Evolutionary conservation across 495 filamentous ascomycete genomes (phyloP), one percentile per base, ranked within the genome.

Genomic region (Talaromyces thailandensis): DNA sequence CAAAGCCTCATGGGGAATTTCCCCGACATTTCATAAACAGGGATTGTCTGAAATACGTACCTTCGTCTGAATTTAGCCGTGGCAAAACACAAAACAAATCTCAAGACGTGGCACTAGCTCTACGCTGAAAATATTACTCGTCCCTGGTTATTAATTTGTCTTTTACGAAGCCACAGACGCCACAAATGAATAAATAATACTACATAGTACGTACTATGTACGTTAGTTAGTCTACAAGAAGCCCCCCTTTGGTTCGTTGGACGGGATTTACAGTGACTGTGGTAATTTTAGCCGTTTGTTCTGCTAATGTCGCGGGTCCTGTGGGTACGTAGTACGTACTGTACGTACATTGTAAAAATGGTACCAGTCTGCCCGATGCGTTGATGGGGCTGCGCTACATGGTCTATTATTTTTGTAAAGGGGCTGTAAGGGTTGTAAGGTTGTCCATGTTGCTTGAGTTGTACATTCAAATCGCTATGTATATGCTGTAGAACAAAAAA

Each of bases 261-360:
- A 16, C 21, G 23, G 14, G 24, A 14, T 18, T 25, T 25, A 55
- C 23, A 23, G 6, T 26, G 48, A 6, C 14, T 28, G 16, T 25
- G 51, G 51, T 55, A 28, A 55, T 55, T 55, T 55, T 55, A 55
- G 51, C 51, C 51, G 51, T 48, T 48, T 8, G 43, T 21, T 48
- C 43, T 48, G 43, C 16, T 23, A 23, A 40, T 40, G 43, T 48
- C 43, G 43, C 9, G 43, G 43, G 43, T n/a, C 43, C n/a, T 6
- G 43, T 8, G 35, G 35, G 14, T 40, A 37, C 32, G 5, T 31
- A 31, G 14, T 40, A 37, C 32, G 5, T 31, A 31, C 9, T 35
- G 29, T 31, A 35, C 4, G 6, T 29, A 40, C 35, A 2, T 40
- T 29, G 28, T 29, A 29, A 2, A 40, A 16, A 35, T 6, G 29